Conservation (phyloP, 2,329 filamentous ascomycete species). For the Talaromyces marneffei region DNA sequence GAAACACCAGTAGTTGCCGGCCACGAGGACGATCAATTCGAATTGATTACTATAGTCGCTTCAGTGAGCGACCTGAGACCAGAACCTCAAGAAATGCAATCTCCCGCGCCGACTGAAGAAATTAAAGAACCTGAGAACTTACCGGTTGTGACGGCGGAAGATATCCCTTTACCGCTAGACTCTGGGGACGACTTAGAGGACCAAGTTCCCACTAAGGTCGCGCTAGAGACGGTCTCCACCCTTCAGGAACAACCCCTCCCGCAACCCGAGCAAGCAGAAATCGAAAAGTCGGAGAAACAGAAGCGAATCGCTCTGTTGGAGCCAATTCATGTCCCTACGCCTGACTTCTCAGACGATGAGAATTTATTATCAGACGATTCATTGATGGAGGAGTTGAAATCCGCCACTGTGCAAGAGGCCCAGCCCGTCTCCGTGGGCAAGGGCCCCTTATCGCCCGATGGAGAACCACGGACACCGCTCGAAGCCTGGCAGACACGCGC, state of each 20-base stretch:
- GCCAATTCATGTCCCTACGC: slow-evolving; percentile 46
- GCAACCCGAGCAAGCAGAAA: slow-evolving; percentile 21
- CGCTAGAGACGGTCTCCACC: slow-evolving; percentile 13
- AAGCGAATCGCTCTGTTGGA: slow-evolving; percentile 40
- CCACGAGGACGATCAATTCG: background rate
- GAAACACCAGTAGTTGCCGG: background rate
- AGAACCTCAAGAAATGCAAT: background rate
- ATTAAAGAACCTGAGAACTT: background rate
- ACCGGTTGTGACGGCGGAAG: background rate
- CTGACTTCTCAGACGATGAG: slow-evolving; percentile 39
- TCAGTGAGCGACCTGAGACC: background rate
- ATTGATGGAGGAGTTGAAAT: slow-evolving; percentile 78
- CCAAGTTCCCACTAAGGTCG: slow-evolving; percentile 1
- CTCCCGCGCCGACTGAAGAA: background rate
- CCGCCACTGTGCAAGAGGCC: slow-evolving; percentile 76
- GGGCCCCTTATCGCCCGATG: slow-evolving; percentile 65
- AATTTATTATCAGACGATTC: slow-evolving; percentile 58
- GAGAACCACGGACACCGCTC: slow-evolving; percentile 23
- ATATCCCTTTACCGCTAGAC: slow-evolving; percentile 6
- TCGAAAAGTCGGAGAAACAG: slow-evolving; percentile 24
- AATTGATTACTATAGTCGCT: slow-evolving; percentile 4
- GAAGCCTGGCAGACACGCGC: slow-evolving; percentile 34
- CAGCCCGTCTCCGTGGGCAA: slow-evolving; percentile 72
- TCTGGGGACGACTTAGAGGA: slow-evolving; percentile 6
- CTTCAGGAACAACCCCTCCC: slow-evolving; percentile 15